Conservation (phyloP, 2,329 filamentous ascomycete genomes). For the Aspergillus versicolor region DNA sequence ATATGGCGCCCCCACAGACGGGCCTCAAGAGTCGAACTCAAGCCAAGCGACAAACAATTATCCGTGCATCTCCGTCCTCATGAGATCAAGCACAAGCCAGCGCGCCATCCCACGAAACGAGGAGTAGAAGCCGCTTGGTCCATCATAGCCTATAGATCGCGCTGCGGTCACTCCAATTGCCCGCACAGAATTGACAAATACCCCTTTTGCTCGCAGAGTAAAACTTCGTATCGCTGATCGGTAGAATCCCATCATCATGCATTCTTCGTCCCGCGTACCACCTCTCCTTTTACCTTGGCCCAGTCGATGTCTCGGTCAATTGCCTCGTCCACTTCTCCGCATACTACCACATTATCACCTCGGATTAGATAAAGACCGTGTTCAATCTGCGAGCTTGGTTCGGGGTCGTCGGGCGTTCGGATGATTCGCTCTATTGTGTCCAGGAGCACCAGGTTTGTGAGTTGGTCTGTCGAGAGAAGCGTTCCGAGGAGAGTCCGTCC, state of each 20-base stretch:
- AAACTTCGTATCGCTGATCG: slow-evolving; percentile 1
- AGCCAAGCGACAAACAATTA: not conserved
- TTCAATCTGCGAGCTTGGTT: slow-evolving; percentile 75
- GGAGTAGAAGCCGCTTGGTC: not conserved
- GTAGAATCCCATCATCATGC: slow-evolving; percentile 36
- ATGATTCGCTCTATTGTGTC: slow-evolving; percentile 88
- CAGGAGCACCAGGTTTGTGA: slow-evolving; percentile 86
- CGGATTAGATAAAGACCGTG: slow-evolving; percentile 89
- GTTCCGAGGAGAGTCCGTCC: slow-evolving; percentile 82
- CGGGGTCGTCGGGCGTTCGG: slow-evolving; percentile 76
- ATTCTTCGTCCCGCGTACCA: slow-evolving; percentile 84
- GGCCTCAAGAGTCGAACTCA: not conserved
- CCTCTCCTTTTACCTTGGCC: slow-evolving; percentile 80
- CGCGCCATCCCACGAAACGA: slow-evolving; percentile 2
- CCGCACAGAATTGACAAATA: not conserved
- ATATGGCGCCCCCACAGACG: not conserved
- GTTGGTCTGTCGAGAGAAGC: slow-evolving; percentile 82
- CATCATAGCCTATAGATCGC: not conserved
- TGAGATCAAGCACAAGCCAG: slow-evolving; percentile 7
- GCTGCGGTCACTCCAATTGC: not conserved
- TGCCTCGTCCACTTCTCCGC: slow-evolving; percentile 85
- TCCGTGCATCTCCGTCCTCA: not conserved
- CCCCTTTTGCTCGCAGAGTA: not conserved
- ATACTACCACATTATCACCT: slow-evolving; percentile 89
- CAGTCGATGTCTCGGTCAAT: slow-evolving; percentile 90